These are phyloP conservation scores for Boletus insuetus DNA, from an alignment of 768 basidiomycete species.

Conservation along the genomic window DNA sequence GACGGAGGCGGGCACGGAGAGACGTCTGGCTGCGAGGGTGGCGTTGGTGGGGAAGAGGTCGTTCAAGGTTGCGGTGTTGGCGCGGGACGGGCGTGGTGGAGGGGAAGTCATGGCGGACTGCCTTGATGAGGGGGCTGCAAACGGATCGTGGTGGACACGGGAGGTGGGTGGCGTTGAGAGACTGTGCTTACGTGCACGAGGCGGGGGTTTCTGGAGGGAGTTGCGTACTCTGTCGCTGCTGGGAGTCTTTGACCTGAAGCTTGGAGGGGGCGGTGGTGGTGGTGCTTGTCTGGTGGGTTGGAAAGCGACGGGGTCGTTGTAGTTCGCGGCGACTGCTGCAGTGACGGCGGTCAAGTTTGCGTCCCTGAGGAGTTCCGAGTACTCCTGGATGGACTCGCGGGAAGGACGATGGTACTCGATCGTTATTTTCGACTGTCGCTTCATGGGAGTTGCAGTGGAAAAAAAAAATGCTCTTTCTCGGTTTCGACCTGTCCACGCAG, in stretches of 20 bases:
- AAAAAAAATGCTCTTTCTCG: neutral
- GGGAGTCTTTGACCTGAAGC: slow-evolving; percentile 29
- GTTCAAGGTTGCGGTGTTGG: slow-evolving; percentile 78
- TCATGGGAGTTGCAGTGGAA: slow-evolving; percentile 31
- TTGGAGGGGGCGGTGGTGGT: slow-evolving; percentile 35
- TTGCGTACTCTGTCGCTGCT: slow-evolving; percentile 39
- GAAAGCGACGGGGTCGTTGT: slow-evolving; percentile 34
- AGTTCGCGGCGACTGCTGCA: slow-evolving; percentile 33
- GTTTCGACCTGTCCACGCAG: slow-evolving; percentile 5
- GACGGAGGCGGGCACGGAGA: slow-evolving; percentile 45
- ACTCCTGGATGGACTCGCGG: slow-evolving; percentile 73
- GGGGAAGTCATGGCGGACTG: slow-evolving; percentile 30
- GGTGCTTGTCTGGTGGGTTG: slow-evolving; percentile 45
- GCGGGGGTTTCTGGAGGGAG: slow-evolving; percentile 63
- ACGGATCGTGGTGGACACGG: slow-evolving; percentile 46
- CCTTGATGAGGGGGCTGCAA: slow-evolving; percentile 38
- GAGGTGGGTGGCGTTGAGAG: slow-evolving; percentile 35
- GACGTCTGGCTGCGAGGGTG: slow-evolving; percentile 45
- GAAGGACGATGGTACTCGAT: slow-evolving; percentile 77
- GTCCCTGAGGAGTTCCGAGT: slow-evolving; percentile 67
- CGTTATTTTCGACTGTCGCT: slow-evolving; percentile 53
- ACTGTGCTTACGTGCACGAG: slow-evolving; percentile 44
- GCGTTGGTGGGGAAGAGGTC: slow-evolving; percentile 59
- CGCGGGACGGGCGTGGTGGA: slow-evolving; percentile 76
- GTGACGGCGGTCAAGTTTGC: slow-evolving; percentile 54